Percentiles rank a stretch among this genome's conserved stretches.
Conservation (phyloP, 2,329 filamentous ascomycete species). For the Colletotrichum sp. region DNA sequence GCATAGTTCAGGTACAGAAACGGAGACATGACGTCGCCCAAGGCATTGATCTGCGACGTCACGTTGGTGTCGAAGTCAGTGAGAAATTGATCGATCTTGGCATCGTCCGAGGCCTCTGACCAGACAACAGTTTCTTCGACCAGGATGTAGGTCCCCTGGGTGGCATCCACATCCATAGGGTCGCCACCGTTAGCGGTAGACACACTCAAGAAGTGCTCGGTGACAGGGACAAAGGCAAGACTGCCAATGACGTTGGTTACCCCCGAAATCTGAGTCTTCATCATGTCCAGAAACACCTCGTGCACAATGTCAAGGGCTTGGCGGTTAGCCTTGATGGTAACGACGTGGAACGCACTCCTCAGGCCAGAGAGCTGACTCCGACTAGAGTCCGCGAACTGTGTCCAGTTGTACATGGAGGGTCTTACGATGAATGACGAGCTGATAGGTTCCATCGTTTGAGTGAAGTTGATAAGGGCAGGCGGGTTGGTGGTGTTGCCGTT, state of each 20-base stretch:
- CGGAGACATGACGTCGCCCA: neutral
- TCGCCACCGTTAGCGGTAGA: neutral
- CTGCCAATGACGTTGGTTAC: neutral
- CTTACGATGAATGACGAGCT: neutral
- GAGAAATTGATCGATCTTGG: accelerated
- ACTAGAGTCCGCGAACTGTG: neutral
- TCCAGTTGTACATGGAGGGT: neutral
- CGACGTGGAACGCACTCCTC: neutral
- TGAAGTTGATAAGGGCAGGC: neutral
- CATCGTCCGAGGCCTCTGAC: neutral
- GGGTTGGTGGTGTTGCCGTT: neutral
- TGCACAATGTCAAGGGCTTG: neutral
- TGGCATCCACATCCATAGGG: neutral
- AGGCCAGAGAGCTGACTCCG: neutral
- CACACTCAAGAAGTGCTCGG: neutral
- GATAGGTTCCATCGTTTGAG: neutral
- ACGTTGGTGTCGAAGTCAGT: neutral
- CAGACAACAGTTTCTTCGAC: neutral
- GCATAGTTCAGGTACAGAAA: neutral
- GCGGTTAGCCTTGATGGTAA: neutral
- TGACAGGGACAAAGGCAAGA: neutral
- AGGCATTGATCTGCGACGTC: neutral
- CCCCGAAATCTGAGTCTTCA: neutral
- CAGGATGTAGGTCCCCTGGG: neutral
- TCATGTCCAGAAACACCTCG: neutral